Percentiles rank a stretch among this genome's conserved stretches.
These are phyloP conservation scores for Farysia itapuensis DNA, from an alignment of 1,284 basidiomycete species.

Conservation along the genomic window DNA sequence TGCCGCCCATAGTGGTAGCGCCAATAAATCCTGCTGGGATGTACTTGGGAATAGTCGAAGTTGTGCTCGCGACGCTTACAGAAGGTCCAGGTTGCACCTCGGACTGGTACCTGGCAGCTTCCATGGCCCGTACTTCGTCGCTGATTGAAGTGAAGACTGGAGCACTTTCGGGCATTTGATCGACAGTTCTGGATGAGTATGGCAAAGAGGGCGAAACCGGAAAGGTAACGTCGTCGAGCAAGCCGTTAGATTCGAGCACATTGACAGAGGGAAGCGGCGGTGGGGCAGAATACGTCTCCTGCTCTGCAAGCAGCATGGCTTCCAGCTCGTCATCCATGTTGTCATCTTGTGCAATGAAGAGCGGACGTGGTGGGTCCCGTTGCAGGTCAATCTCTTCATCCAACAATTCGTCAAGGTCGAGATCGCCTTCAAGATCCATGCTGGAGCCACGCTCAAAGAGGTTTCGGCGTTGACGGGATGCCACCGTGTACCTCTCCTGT, in stretches of 20 bases:
- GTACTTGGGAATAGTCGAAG: conserved; percentile 40
- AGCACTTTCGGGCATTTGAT: no score
- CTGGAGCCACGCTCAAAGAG: not conserved
- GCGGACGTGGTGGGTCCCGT: not conserved
- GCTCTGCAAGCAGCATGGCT: conserved; percentile 19
- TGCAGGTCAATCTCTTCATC: conserved; percentile 16
- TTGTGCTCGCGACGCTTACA: not conserved
- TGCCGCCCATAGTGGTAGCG: conserved; percentile 42
- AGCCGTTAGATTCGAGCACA: conserved; percentile 26
- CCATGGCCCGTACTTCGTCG: not conserved
- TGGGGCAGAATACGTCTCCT: not conserved
- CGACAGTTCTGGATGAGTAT: not conserved
- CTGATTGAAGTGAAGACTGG: no score
- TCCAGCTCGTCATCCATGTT: conserved; percentile 26
- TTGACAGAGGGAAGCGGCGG: conserved; percentile 3
- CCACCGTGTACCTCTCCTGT: no score
- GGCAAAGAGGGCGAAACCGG: not conserved
- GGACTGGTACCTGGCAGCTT: not conserved
- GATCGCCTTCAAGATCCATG: conserved; percentile 23
- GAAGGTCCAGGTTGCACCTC: not conserved
- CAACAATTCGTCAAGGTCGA: conserved; percentile 26
- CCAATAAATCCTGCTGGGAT: conserved; percentile 46
- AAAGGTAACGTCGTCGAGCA: conserved; percentile 17
- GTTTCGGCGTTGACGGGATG: conserved; percentile 2
- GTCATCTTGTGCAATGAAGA: not conserved